phyloP scores from a whole-genome alignment of 73 alveolate genomes.

The Stentor coeruleus region DNA sequence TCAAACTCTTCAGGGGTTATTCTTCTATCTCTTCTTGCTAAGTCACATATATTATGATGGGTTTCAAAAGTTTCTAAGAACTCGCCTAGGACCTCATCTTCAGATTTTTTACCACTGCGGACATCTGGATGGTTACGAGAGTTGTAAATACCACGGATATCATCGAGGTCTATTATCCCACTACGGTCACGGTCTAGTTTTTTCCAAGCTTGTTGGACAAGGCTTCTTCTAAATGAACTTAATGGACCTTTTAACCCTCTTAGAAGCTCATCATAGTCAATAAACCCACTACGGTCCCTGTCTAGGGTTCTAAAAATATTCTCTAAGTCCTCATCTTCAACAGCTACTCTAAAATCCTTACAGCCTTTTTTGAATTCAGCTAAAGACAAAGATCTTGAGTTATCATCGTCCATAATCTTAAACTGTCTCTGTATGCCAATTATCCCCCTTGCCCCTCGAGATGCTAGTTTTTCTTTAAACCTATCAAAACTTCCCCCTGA shows the following conservation, averaged over 20 bases:
- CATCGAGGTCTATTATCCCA: constrained; percentile 72
- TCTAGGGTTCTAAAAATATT: constrained; percentile 74
- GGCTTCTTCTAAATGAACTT: constrained; percentile 40
- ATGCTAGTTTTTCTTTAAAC: constrained; percentile 57
- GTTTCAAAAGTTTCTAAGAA: constrained; percentile 33
- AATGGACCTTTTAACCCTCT: constrained; percentile 46
- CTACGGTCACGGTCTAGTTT: constrained; percentile 61
- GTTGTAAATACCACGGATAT: constrained; percentile 70
- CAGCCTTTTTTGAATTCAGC: constrained; percentile 56
- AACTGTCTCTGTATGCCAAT: constrained; percentile 72
- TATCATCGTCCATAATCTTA: constrained; percentile 74
- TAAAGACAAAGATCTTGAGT: constrained; percentile 54
- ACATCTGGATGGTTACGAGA: constrained; percentile 86
- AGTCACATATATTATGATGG: constrained; percentile 38
- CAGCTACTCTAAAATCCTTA: constrained; percentile 56
- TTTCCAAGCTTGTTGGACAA: constrained; percentile 59
- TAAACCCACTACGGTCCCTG: constrained; percentile 59
- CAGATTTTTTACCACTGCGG: constrained; percentile 64
- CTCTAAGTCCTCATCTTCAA: constrained; percentile 61
- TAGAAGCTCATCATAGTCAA: constrained; percentile 47
- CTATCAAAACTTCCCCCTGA: too few relatives aligned
- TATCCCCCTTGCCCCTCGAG: constrained; percentile 86
- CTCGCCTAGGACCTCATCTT: constrained; percentile 55
- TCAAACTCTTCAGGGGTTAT: constrained; percentile 35
- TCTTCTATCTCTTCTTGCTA: constrained; percentile 23